Conservation (phyloP, 73 alveolate species). For the Paraurostyla sp. region DNA sequence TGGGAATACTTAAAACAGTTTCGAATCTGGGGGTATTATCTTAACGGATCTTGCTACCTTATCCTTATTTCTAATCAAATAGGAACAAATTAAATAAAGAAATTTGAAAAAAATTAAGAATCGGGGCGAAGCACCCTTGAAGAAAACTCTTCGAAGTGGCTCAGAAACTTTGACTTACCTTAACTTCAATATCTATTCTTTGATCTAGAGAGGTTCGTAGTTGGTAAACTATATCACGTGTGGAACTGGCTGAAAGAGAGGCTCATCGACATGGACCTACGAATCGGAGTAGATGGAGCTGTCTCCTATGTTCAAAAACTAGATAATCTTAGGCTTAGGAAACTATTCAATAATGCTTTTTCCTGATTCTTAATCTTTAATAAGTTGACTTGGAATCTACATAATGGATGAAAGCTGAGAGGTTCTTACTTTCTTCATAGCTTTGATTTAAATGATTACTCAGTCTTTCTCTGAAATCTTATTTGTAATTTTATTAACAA, state of each 20-base stretch:
- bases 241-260: conserved; percentile 98
- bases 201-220: conserved; percentile 95
- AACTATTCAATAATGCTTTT: conserved; percentile 85
- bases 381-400: conserved; percentile 81
- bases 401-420: neutral
- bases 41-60: conserved; percentile 97
- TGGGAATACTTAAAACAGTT: conserved; percentile 96
- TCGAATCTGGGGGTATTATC: conserved; percentile 98
- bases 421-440: conserved; percentile 66
- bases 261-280: conserved; percentile 98
- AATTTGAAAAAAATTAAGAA: conserved; percentile 61
- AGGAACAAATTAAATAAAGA: conserved; percentile 46
- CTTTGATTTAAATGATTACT: conserved; percentile 26
- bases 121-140: conserved; percentile 18
- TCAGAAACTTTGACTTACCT: conserved; percentile 51
- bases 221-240: conserved; percentile 97
- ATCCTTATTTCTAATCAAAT: conserved; percentile 93
- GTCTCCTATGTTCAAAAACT: conserved; percentile 97
- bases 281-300: conserved; percentile 96
- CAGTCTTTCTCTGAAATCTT: conserved; percentile 51
- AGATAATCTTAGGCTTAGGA: conserved; percentile 94
- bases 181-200: conserved; percentile 84
- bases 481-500: conserved; percentile 19
- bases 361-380: conserved; percentile 90
- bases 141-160: conserved; percentile 23